phyloP scores from a whole-genome alignment of 306 rosid species.

The Neltuma alba region DNA sequence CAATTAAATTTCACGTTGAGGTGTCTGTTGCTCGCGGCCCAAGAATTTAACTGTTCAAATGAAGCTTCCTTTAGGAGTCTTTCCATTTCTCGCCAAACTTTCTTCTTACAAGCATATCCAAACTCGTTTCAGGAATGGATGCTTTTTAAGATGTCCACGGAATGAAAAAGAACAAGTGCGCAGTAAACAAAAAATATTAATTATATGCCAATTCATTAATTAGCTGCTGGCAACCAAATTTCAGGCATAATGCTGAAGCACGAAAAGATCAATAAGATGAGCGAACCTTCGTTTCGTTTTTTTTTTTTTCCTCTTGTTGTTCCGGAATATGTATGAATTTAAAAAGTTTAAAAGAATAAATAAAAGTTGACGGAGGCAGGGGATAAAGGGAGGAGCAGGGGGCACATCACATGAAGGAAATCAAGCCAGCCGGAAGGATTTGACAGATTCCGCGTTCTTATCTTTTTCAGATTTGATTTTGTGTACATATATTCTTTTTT shows the following conservation, averaged over 20 bases:
- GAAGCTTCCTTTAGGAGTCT: background rate
- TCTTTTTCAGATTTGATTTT: background rate
- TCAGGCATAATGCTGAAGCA: no score
- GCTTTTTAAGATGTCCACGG: background rate
- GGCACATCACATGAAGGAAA: background rate
- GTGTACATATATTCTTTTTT: no score
- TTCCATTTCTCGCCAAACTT: background rate
- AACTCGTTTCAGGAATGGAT: background rate
- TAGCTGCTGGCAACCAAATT: no score
- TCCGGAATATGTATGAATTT: background rate
- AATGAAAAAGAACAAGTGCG: background rate
- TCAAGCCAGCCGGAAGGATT: background rate
- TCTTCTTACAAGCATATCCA: background rate
- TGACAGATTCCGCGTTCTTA: conserved; percentile 1
- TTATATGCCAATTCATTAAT: no score
- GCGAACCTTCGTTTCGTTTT: background rate
- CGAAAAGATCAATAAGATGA: no score
- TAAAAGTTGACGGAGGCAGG: background rate
- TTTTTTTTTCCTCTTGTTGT: no score
- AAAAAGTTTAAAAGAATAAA: background rate
- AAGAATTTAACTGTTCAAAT: background rate
- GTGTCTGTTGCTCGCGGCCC: background rate
- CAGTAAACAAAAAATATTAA: no score
- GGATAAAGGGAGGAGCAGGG: background rate
- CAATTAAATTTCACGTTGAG: background rate